These are phyloP conservation scores for Phanerochaete carnosa DNA, from an alignment of 768 basidiomycete species.

Conservation along the genomic window DNA sequence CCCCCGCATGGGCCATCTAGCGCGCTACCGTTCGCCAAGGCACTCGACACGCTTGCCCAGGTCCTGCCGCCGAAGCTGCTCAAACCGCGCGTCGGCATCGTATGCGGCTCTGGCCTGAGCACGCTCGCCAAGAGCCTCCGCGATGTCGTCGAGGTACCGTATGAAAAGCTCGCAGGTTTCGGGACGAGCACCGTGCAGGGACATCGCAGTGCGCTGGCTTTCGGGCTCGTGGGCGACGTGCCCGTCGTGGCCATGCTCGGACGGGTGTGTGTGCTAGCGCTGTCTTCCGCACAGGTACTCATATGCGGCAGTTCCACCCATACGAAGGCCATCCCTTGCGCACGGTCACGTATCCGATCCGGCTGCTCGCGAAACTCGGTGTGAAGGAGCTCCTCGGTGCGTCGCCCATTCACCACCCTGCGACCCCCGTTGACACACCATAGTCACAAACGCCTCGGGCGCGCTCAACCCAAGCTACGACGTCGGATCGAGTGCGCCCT, in stretches of 20 bases:
- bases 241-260: constrained; percentile 91
- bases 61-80: constrained; percentile 37
- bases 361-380: constrained; percentile 76
- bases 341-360: constrained; percentile 74
- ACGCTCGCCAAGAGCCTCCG: constrained; percentile 64
- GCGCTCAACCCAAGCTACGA: constrained; percentile 69
- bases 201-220: constrained; percentile 77
- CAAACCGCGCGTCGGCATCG: constrained; percentile 71
- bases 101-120: constrained; percentile 84
- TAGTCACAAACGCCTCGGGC: constrained; percentile 91
- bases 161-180: constrained; percentile 70
- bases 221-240: constrained; percentile 69
- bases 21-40: constrained; percentile 24
- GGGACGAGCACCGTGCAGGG: constrained; percentile 78
- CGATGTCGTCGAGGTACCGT: constrained; percentile 58
- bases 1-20: not conserved
- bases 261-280: constrained; percentile 44
- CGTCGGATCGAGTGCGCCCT: constrained; percentile 73
- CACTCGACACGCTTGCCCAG: constrained; percentile 23
- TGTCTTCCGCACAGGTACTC: not conserved
- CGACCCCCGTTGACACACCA: not conserved
- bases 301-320: constrained; percentile 62
- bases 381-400: constrained; percentile 72
- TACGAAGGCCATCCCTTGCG: constrained; percentile 80
- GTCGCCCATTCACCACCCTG: constrained; percentile 22